Conservation (phyloP, 208 protist species). For the Leishmania mexicana region DNA sequence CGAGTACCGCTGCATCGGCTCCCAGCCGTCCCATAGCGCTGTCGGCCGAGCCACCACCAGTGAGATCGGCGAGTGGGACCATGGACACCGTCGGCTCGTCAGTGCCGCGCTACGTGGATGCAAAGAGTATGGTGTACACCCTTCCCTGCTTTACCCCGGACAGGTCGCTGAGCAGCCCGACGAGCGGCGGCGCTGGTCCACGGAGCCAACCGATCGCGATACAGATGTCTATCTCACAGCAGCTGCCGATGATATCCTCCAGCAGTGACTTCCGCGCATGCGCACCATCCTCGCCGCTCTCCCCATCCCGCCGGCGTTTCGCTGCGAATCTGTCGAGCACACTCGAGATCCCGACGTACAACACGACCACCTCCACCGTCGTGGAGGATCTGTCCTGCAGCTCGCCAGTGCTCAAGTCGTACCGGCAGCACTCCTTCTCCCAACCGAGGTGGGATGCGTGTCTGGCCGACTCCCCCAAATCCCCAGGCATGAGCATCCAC, state of each 20-base stretch:
- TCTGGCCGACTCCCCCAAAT: constrained; percentile 28
- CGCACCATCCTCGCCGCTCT: constrained; percentile 38
- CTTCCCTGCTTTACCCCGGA: constrained; percentile 29
- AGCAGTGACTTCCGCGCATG: constrained; percentile 28
- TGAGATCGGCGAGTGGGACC: constrained; percentile 11
- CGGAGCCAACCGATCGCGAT: constrained; percentile 4
- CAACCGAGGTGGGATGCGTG: constrained; percentile 18
- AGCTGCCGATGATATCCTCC: constrained; percentile 15
- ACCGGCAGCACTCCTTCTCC: constrained; percentile 62
- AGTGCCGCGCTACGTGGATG: constrained; percentile 52
- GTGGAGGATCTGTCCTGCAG: constrained; percentile 36
- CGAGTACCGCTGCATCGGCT: not conserved
- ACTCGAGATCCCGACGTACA: constrained; percentile 56
- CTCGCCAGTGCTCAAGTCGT: constrained; percentile 75
- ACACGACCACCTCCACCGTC: constrained; percentile 26
- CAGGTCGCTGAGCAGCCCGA: not conserved
- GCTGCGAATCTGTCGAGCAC: constrained; percentile 19
- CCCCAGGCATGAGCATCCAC: constrained; percentile 13
- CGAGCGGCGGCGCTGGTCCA: constrained; percentile 2
- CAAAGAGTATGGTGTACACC: constrained; percentile 46
- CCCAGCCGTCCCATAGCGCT: not conserved
- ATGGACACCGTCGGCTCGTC: constrained; percentile 16
- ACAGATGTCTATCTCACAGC: constrained; percentile 1
- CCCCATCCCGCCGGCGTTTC: constrained; percentile 30
- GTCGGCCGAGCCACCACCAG: not conserved